These are phyloP conservation scores for grape (Vitis vinifera) DNA, from an alignment of 164 flowering plant species.

Conservation along the genomic window DNA sequence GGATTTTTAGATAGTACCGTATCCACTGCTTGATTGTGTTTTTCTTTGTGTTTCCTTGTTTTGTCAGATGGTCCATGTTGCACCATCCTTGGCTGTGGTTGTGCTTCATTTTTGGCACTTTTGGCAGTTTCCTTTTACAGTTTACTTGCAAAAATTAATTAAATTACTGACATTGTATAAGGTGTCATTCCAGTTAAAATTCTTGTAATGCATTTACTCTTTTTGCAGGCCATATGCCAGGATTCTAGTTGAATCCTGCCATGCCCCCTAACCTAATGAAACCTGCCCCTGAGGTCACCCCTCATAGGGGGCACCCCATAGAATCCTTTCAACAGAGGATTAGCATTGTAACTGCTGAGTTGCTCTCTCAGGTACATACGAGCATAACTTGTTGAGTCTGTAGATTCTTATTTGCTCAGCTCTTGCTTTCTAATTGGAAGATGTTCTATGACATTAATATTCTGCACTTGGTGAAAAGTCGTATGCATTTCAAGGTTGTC, in stretches of 20 bases:
- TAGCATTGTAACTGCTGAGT: slow-evolving; percentile 65
- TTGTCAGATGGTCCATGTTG: too few relatives aligned
- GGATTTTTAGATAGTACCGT: too few relatives aligned
- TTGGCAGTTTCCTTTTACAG: too few relatives aligned
- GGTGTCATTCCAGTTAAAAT: too few relatives aligned
- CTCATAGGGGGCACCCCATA: slow-evolving; percentile 41
- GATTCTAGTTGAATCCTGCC: slow-evolving; percentile 73
- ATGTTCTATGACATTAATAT: neutral
- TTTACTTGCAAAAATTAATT: too few relatives aligned
- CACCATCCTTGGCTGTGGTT: too few relatives aligned
- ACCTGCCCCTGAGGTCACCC: slow-evolving; percentile 20
- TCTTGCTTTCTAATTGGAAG: neutral
- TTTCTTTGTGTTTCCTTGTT: too few relatives aligned
- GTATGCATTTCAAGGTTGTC: too few relatives aligned
- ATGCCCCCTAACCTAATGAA: slow-evolving; percentile 35
- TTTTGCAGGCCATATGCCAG: slow-evolving; percentile 88
- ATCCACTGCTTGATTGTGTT: too few relatives aligned
- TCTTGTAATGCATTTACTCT: neutral
- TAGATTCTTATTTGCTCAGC: slow-evolving; percentile 6
- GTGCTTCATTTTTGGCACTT: too few relatives aligned
- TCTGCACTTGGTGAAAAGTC: neutral
- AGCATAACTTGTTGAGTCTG: neutral
- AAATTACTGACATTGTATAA: too few relatives aligned
- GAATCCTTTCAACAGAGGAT: slow-evolving; percentile 71
- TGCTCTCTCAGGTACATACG: slow-evolving; percentile 77